Conservation (phyloP, 805 yeast species). For the Starmerella geochares region DNA sequence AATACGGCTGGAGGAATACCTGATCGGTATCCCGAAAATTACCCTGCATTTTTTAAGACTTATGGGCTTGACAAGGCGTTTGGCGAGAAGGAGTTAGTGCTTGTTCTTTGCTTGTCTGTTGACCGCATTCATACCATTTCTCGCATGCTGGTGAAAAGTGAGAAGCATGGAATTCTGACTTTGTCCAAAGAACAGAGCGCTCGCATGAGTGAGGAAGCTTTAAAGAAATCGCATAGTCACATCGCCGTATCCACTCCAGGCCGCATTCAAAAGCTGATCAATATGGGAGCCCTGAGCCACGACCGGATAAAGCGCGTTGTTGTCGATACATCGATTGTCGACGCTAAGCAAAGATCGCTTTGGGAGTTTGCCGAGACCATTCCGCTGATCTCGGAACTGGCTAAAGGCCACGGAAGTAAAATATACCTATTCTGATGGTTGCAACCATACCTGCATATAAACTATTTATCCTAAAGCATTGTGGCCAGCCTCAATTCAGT, state of each 20-base stretch:
- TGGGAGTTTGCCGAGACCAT: constrained; percentile 41
- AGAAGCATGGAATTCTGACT: constrained; percentile 48
- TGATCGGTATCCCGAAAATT: constrained; percentile 46
- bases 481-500: background rate
- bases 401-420: constrained; percentile 36
- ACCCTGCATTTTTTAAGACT: constrained; percentile 44
- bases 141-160: constrained; percentile 43
- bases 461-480: background rate
- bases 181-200: constrained; percentile 66
- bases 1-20: constrained; percentile 49
- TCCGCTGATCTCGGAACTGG: constrained; percentile 21
- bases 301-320: constrained; percentile 45
- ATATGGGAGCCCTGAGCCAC: constrained; percentile 36
- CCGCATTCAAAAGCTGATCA: constrained; percentile 41
- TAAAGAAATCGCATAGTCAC: constrained; percentile 31
- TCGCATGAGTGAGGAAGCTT: constrained; percentile 49
- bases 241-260: constrained; percentile 58
- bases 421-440: constrained; percentile 40
- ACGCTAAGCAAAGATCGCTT: constrained; percentile 47
- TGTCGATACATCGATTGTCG: constrained; percentile 53
- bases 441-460: background rate
- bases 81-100: constrained; percentile 33
- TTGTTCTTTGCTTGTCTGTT: constrained; percentile 63
- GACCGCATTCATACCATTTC: constrained; percentile 78
- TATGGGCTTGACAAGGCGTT: constrained; percentile 30